Conservation (phyloP, 2,329 filamentous ascomycete species). For the Exophiala bonariae region DNA sequence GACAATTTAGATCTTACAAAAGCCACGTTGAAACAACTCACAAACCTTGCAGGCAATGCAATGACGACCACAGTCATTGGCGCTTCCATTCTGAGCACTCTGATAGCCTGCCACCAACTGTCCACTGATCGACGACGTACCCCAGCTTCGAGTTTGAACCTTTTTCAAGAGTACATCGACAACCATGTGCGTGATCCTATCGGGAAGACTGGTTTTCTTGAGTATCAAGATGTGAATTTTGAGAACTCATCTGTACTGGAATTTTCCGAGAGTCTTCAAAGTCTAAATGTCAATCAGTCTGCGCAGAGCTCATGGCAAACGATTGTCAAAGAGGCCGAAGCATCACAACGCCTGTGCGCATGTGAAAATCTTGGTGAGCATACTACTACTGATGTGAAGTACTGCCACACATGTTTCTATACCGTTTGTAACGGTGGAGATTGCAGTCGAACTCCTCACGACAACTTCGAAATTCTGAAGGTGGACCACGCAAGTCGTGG, state of each 20-base stretch:
- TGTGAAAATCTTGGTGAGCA: constrained; percentile 55
- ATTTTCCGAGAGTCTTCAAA: neutral
- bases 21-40: constrained; percentile 62
- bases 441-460: constrained; percentile 20
- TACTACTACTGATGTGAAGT: constrained; percentile 28
- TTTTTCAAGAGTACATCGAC: constrained; percentile 9
- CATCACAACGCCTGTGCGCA: constrained; percentile 48
- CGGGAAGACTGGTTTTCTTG: neutral
- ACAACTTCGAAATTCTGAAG: constrained; percentile 3
- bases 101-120: constrained; percentile 46
- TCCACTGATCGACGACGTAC: no score
- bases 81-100: constrained; percentile 58
- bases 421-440: constrained; percentile 18
- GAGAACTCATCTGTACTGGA: no score
- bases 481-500: neutral
- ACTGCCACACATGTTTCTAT: constrained; percentile 21
- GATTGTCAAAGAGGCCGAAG: constrained; percentile 3
- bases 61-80: constrained; percentile 76
- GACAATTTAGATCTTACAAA: constrained; percentile 63
- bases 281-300: neutral
- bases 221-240: neutral
- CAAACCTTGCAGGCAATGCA: constrained; percentile 75
- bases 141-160: no score
- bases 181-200: neutral
- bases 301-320: no score